Conservation (phyloP, 345 rosid species). For the Ceriops zippeliana region DNA sequence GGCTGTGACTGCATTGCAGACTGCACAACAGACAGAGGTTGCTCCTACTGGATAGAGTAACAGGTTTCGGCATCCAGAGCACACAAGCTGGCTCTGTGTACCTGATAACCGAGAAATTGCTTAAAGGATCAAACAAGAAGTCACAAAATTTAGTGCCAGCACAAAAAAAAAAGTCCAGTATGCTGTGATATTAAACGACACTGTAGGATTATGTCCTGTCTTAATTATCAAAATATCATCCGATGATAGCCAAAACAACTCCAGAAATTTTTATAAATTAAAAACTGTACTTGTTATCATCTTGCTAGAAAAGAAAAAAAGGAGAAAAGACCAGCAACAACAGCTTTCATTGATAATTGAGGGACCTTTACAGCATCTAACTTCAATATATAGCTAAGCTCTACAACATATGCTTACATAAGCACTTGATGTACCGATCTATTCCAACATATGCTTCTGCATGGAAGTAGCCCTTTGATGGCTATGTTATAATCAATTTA, state of each 20-base stretch:
- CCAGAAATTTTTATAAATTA: conserved; percentile 10
- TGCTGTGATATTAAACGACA: no score
- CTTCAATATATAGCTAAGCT: no score
- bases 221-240: background rate
- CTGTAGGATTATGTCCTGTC: no score
- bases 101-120: conserved; percentile 23
- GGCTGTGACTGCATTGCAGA: conserved; percentile 96
- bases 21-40: conserved; percentile 92
- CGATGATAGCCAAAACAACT: background rate
- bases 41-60: conserved; percentile 93
- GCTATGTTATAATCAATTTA: background rate
- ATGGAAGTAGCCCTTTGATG: no score
- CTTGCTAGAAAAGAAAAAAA: background rate
- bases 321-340: background rate
- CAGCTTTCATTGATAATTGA: conserved; percentile 4
- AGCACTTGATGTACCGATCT: no score
- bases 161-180: no score
- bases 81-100: conserved; percentile 85
- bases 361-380: background rate
- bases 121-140: background rate
- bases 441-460: no score
- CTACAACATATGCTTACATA: no score
- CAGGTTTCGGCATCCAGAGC: conserved; percentile 94
- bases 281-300: background rate
- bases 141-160: background rate